Percentiles rank a stretch among this genome's conserved stretches.
These are phyloP conservation scores for Aspergillus brasiliensis DNA, from an alignment of 2,329 filamentous ascomycete genomes.

Conservation along the genomic window DNA sequence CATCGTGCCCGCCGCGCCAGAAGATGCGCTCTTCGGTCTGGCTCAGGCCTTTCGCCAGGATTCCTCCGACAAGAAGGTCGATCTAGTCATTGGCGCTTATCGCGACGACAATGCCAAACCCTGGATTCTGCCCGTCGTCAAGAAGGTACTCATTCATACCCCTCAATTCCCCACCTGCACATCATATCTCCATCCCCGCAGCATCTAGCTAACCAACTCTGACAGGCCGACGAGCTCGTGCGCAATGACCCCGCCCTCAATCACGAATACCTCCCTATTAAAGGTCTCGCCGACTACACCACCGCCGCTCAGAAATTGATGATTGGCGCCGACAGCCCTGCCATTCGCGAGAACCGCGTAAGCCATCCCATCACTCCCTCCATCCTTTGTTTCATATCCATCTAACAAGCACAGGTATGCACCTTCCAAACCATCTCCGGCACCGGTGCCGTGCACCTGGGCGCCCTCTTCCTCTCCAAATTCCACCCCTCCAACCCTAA, in stretches of 20 bases:
- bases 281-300: conserved; percentile 82
- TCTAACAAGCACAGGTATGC: conserved; percentile 52
- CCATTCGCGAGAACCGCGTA: conserved; percentile 79
- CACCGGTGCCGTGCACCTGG: conserved; percentile 91
- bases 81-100: conserved; percentile 94
- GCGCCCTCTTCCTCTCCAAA: conserved; percentile 87
- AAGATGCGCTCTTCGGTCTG: conserved; percentile 92
- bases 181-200: not conserved
- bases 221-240: conserved; percentile 84
- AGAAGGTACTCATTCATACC: conserved; percentile 66
- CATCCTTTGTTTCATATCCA: not conserved
- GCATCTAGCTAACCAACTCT: conserved; percentile 5
- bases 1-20: conserved; percentile 83
- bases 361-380: conserved; percentile 25
- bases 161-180: conserved; percentile 1
- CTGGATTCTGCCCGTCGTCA: conserved; percentile 94
- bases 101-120: conserved; percentile 94
- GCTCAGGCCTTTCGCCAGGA: conserved; percentile 87
- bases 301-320: conserved; percentile 88
- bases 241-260: conserved; percentile 87
- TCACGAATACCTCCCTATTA: conserved; percentile 98
- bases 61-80: conserved; percentile 75
- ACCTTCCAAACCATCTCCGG: conserved; percentile 95
- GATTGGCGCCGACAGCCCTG: conserved; percentile 76
- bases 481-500: conserved; percentile 72